Evolutionary conservation across 176 grass and related monocot species (phyloP).

Genomic region (Raddia guianensis): DNA sequence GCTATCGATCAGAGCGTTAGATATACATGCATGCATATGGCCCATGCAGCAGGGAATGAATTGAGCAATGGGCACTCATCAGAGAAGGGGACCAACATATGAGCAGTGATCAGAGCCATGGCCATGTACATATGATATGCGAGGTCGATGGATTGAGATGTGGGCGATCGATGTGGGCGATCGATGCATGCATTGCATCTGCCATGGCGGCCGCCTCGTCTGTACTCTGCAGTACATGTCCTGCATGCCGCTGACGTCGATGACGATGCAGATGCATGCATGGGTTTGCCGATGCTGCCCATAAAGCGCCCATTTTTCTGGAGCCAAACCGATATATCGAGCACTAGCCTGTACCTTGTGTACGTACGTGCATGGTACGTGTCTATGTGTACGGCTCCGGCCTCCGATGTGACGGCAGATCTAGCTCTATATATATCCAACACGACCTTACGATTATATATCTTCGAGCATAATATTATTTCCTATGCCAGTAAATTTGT

Average conservation of each 20-base stretch:
- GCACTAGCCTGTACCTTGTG: not conserved
- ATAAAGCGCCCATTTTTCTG: conserved; percentile 32
- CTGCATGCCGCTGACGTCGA: conserved; percentile 15
- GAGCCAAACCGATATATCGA: not conserved
- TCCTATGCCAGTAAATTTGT: too few relatives aligned
- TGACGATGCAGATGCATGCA: not conserved
- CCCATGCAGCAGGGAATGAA: not conserved
- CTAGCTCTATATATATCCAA: too few relatives aligned
- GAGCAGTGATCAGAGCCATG: not conserved
- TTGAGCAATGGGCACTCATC: not conserved
- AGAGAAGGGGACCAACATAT: not conserved
- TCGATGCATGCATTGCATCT: not conserved
- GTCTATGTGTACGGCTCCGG: not conserved
- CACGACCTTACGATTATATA: not conserved
- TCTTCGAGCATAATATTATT: too few relatives aligned
- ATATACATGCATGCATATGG: not conserved
- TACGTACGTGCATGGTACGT: not conserved
- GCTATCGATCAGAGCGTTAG: too few relatives aligned
- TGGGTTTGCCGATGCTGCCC: not conserved
- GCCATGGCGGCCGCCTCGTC: not conserved
- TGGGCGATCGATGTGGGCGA: not conserved
- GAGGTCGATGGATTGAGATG: too few relatives aligned
- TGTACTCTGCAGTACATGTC: not conserved
- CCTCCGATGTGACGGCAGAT: not conserved
- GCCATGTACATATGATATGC: not conserved